Percentiles rank a stretch among this genome's conserved stretches.
Conservation (phyloP, 306 rosid genomes). For the Pachyrhizus erosus region DNA sequence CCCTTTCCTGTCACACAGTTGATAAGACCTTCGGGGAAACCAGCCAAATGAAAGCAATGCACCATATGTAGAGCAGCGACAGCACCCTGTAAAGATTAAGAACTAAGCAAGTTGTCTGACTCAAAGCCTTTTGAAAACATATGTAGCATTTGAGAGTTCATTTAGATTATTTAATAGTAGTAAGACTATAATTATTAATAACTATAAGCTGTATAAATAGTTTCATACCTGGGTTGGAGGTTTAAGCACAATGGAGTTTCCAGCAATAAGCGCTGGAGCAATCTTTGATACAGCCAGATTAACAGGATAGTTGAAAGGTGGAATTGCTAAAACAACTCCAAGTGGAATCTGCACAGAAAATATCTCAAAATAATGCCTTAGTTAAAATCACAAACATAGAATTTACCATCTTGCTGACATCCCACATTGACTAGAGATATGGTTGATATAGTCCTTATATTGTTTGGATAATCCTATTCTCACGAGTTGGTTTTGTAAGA, state of each 20-base stretch:
- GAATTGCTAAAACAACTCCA: constrained; percentile 90
- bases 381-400: not conserved
- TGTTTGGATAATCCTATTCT: not conserved
- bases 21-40: constrained; percentile 83
- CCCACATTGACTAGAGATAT: not conserved
- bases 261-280: constrained; percentile 86
- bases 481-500: not conserved
- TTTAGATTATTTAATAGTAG: not conserved
- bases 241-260: constrained; percentile 93
- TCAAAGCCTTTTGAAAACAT: constrained; percentile 8
- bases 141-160: not conserved
- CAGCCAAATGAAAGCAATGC: constrained; percentile 90
- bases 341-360: constrained; percentile 75
- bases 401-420: constrained; percentile 1
- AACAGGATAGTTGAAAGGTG: constrained; percentile 92
- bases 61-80: constrained; percentile 88
- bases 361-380: not conserved
- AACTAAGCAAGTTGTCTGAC: not conserved
- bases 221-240: constrained; percentile 88
- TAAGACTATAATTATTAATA: not conserved
- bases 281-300: constrained; percentile 92
- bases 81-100: constrained; percentile 64
- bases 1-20: constrained; percentile 89
- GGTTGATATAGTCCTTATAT: not conserved
- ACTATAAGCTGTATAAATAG: not conserved